Evolutionary conservation across 148 eudicot genomes (phyloP).

Genomic region (Cornus controversa): DNA sequence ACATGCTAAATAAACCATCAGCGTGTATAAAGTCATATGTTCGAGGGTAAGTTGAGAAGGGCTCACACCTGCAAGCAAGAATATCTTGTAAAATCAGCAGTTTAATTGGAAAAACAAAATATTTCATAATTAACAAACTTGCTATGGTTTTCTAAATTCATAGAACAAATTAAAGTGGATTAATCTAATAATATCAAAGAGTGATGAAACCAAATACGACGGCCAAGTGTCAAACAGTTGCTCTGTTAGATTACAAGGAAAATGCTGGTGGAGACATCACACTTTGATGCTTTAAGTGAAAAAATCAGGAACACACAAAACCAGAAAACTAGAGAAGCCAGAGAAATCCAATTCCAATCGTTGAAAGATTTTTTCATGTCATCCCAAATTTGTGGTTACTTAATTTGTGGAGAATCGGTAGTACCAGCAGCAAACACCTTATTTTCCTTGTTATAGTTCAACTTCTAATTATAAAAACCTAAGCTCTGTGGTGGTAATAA

Average conservation of each 20-base stretch:
- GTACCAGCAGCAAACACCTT: background rate
- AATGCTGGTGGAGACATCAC: background rate
- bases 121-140: background rate
- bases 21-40: constrained; percentile 58
- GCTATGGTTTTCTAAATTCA: background rate
- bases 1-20: constrained; percentile 48
- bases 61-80: constrained; percentile 48
- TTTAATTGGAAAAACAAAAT: background rate
- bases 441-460: background rate
- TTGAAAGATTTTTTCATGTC: background rate
- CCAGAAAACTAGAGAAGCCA: background rate
- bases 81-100: background rate
- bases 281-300: background rate
- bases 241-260: background rate
- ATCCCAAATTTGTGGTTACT: background rate
- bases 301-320: background rate
- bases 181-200: background rate
- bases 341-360: background rate
- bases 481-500: background rate
- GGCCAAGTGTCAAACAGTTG: background rate
- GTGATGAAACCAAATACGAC: background rate
- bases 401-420: background rate
- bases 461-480: background rate
- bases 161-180: background rate
- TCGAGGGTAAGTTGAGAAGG: constrained; percentile 60